Evolutionary conservation across 2,329 filamentous ascomycete genomes (phyloP).

Genomic region (Raffaelea ambrosiae): DNA sequence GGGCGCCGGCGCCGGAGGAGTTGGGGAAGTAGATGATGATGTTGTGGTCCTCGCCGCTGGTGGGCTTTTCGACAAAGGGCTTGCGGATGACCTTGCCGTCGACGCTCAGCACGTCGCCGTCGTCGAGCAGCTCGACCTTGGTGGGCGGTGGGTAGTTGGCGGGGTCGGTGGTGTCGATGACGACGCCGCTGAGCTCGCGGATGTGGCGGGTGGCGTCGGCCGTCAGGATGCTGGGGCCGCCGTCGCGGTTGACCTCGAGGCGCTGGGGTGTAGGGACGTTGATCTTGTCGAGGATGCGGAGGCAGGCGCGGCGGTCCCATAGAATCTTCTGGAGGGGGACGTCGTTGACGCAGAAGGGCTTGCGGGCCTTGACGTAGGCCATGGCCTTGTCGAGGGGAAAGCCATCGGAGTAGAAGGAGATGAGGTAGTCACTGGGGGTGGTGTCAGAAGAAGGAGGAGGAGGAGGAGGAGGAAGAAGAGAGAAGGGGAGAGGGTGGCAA

Average conservation of each 20-base stretch:
- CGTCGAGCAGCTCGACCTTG: slow-evolving; percentile 78
- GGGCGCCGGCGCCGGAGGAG: slow-evolving; percentile 76
- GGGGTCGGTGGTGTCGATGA: slow-evolving; percentile 62
- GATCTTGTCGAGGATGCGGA: slow-evolving; percentile 81
- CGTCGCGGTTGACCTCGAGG: slow-evolving; percentile 86
- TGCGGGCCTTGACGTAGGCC: slow-evolving; percentile 83
- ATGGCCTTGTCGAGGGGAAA: slow-evolving; percentile 97
- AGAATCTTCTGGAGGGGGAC: slow-evolving; percentile 94
- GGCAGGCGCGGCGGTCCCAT: slow-evolving; percentile 88
- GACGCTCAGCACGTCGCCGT: slow-evolving; percentile 79
- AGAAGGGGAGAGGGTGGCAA: no score
- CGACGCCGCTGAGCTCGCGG: slow-evolving; percentile 70
- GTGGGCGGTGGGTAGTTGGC: slow-evolving; percentile 42
- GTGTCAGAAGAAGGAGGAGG: slow-evolving; percentile 14
- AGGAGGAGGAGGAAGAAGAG: not conserved
- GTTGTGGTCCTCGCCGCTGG: slow-evolving; percentile 97
- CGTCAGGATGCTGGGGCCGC: slow-evolving; percentile 71
- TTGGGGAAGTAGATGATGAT: slow-evolving; percentile 96
- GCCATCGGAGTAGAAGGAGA: slow-evolving; percentile 97
- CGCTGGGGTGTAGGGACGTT: slow-evolving; percentile 82
- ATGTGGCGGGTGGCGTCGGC: slow-evolving; percentile 73
- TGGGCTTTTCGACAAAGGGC: slow-evolving; percentile 96
- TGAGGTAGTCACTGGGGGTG: slow-evolving; percentile 67
- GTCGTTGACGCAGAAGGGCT: slow-evolving; percentile 96
- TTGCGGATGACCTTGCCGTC: slow-evolving; percentile 78